Conservation (phyloP, 2,329 filamentous ascomycete genomes). For the Aspergillus fumigatiaffinis region DNA sequence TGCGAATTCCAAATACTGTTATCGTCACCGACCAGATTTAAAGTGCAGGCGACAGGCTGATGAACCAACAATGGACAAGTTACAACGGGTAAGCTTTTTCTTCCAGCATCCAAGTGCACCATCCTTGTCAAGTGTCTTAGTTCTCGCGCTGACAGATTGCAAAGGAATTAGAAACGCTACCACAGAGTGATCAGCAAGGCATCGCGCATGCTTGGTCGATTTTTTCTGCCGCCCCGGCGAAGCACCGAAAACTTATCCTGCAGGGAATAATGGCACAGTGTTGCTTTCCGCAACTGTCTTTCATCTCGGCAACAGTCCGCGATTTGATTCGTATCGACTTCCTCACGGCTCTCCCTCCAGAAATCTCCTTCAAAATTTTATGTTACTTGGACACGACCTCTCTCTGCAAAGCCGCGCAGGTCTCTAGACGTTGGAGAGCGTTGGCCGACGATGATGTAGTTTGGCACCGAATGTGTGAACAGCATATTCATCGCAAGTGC, state of each 20-base stretch:
- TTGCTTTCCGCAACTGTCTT: constrained; percentile 95
- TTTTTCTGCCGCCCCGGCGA: constrained; percentile 90
- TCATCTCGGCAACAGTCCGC: constrained; percentile 82
- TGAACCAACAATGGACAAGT: constrained; percentile 91
- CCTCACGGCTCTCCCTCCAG: constrained; percentile 77
- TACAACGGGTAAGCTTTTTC: constrained; percentile 67
- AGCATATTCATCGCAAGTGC: constrained; percentile 91
- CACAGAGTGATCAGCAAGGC: constrained; percentile 83
- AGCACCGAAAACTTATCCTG: constrained; percentile 92
- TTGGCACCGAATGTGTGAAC: constrained; percentile 97
- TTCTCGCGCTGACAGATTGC: constrained; percentile 1
- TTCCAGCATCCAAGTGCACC: background rate
- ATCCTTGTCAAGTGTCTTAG: background rate
- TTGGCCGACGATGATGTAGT: constrained; percentile 97
- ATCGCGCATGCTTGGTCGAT: constrained; percentile 97
- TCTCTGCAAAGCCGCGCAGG: constrained; percentile 91
- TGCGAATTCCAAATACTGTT: constrained; percentile 84
- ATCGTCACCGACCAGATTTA: constrained; percentile 87
- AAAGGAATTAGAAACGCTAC: constrained; percentile 76
- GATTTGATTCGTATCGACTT: constrained; percentile 99
- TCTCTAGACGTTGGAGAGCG: constrained; percentile 80
- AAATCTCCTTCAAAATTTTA: constrained; percentile 90
- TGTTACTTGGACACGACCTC: constrained; percentile 91
- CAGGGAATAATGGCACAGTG: constrained; percentile 95
- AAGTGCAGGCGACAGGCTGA: constrained; percentile 91